These are phyloP conservation scores for Cymodocea nodosa DNA, from an alignment of 116 monocot genomes.

Conservation along the genomic window DNA sequence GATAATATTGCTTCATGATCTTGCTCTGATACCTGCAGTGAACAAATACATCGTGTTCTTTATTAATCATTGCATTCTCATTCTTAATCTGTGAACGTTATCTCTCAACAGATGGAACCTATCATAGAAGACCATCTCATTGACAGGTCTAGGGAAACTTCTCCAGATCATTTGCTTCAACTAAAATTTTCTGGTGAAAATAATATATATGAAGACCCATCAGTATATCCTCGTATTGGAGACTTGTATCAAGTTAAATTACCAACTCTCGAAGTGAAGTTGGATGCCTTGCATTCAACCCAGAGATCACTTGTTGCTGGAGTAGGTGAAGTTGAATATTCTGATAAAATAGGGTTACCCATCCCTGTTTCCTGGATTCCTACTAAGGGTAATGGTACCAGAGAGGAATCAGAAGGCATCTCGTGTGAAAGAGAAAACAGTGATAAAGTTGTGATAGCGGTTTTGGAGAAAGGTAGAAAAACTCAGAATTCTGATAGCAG, in stretches of 20 bases:
- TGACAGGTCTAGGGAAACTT: neutral
- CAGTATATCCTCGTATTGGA: constrained; percentile 52
- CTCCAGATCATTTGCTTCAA: neutral
- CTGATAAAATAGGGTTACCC: constrained; percentile 23
- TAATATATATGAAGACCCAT: constrained; percentile 16
- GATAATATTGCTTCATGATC: no score
- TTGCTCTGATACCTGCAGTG: no score
- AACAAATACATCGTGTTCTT: no score
- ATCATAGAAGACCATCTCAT: neutral
- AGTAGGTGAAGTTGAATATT: constrained; percentile 8
- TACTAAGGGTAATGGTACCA: neutral
- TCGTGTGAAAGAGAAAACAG: neutral
- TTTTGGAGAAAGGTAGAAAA: neutral
- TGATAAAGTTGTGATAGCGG: neutral
- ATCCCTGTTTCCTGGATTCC: constrained; percentile 58
- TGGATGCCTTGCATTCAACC: constrained; percentile 9
- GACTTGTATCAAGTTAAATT: constrained; percentile 70
- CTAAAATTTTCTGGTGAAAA: constrained; percentile 3
- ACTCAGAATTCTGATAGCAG: neutral
- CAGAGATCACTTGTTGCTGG: constrained; percentile 1
- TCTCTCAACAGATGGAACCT: constrained; percentile 3
- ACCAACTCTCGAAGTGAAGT: constrained; percentile 24
- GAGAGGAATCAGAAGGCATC: neutral
- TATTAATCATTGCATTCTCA: no score
- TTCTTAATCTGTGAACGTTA: no score